Conservation (phyloP, 2,329 filamentous ascomycete species). For the Emydomyces testavorans region DNA sequence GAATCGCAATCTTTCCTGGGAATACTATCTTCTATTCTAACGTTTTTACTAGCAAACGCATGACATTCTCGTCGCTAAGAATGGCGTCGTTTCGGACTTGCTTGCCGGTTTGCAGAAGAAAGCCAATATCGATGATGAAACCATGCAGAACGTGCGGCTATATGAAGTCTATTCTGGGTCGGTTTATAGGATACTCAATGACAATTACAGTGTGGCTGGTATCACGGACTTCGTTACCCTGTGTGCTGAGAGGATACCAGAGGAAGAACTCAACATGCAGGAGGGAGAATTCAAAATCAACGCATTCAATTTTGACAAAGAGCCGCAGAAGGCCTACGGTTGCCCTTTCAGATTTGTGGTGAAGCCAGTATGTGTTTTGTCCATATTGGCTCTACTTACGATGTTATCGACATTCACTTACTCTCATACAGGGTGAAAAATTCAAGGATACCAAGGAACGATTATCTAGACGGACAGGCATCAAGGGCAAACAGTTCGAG, state of each 20-base stretch:
- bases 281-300: slow-evolving; percentile 59
- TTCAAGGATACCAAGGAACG: slow-evolving; percentile 91
- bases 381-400: background rate
- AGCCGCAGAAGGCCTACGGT: slow-evolving; percentile 71
- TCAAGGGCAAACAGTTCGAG: slow-evolving; percentile 96
- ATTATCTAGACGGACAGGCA: slow-evolving; percentile 79
- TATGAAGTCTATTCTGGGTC: slow-evolving; percentile 76
- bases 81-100: slow-evolving; percentile 67
- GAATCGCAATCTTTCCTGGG: background rate
- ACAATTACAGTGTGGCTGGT: slow-evolving; percentile 61
- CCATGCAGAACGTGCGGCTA: slow-evolving; percentile 59
- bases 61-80: slow-evolving; percentile 80
- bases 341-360: slow-evolving; percentile 85
- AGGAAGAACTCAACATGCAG: slow-evolving; percentile 52
- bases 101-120: slow-evolving; percentile 68
- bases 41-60: slow-evolving; percentile 44
- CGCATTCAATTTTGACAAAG: slow-evolving; percentile 86
- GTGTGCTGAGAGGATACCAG: slow-evolving; percentile 68
- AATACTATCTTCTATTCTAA: background rate
- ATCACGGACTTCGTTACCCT: slow-evolving; percentile 78
- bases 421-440: slow-evolving; percentile 52
- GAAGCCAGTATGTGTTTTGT: slow-evolving; percentile 56
- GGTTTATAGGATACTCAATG: slow-evolving; percentile 64
- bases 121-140: slow-evolving; percentile 64
- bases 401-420: background rate